Evolutionary conservation across 1,284 basidiomycete genomes (phyloP), one percentile per base, ranked within the genome.

Genomic region (Puccinia hordei): DNA sequence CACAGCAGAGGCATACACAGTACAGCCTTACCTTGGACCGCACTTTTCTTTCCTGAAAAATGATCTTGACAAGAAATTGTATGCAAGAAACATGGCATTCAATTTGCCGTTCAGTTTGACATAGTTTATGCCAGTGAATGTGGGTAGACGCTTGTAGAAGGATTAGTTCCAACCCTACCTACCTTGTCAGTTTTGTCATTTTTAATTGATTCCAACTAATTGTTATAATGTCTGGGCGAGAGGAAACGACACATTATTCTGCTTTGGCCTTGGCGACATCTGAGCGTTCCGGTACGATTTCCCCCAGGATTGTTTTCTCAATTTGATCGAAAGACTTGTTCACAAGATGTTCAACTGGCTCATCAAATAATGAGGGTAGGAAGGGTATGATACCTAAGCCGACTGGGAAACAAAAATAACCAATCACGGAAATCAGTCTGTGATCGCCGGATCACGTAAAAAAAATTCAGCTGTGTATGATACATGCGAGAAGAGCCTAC

Each of bases 281-380:
- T 1, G 69, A 73, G 13, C 69, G 69, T 57, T 73, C 69, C 1
- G 69, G 69, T 8, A 73, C 69, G 19, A 49, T 6, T n/a, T 41
- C 12, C 55, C 72, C 30, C 78, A 57, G 66, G 65, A 77, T 24
- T 73, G 80, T 46, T 4, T 51, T 55, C 76, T 84, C 83, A 41
- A 85, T 79, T 82, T 82, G 82, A 74, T 85, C 85, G 55, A 85
- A 85, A 38, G 83, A 83, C 33, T 82, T 80, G 69, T 85, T 83
- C 24, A 85, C 81, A 49, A 82, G 83, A 41, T 83, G 82, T 63
- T 85, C 85, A 15, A 85, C 85, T 22, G 85, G 85, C 51, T 85
- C 81, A 61, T 85, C 85, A 65, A 85, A 85, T 61, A 85, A 19
- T 66, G 82, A 82, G 19, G 85, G 85, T 55, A 84, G 71, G 2